These are phyloP conservation scores for Trichosporon coremiiforme DNA, from an alignment of 1,284 basidiomycete species.

Conservation along the genomic window DNA sequence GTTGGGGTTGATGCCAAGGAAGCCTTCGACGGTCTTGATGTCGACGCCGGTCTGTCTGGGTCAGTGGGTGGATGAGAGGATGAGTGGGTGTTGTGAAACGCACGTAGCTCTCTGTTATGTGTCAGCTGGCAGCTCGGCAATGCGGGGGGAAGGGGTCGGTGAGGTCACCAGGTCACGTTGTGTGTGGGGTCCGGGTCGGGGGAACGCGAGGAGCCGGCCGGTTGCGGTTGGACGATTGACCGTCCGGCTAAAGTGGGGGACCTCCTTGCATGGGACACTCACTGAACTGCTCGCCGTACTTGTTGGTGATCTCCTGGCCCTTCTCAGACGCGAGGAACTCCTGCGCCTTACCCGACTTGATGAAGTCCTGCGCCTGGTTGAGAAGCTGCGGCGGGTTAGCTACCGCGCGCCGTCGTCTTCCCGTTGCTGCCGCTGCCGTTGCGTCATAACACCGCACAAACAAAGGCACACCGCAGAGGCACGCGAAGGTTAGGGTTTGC, in stretches of 20 bases:
- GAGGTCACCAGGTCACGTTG: constrained; percentile 15
- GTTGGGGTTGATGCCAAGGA: constrained; percentile 7
- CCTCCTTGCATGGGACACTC: neutral
- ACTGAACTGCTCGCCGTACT: constrained; percentile 30
- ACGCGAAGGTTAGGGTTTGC: constrained; percentile 10
- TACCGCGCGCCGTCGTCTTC: neutral
- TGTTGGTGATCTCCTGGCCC: constrained; percentile 35
- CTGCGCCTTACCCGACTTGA: constrained; percentile 34
- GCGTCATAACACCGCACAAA: constrained; percentile 11
- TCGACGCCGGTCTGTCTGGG: constrained; percentile 3
- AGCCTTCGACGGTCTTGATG: constrained; percentile 13
- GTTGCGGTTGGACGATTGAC: neutral
- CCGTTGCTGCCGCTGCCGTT: neutral
- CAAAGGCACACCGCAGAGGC: neutral
- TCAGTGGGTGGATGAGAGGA: neutral
- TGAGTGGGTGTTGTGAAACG: constrained; percentile 8
- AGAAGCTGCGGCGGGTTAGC: neutral
- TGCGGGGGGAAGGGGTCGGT: neutral
- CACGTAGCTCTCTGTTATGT: constrained; percentile 18
- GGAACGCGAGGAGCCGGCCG: constrained; percentile 2
- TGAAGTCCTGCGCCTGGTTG: constrained; percentile 10
- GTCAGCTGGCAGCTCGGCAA: constrained; percentile 10
- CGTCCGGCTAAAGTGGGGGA: too few species aligned
- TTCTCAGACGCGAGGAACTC: constrained; percentile 38
- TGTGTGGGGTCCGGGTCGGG: neutral